Evolutionary conservation across 257 asterid genomes (phyloP), one percentile per base, ranked within the genome.

Genomic region (Craterostigma plantagineum): DNA sequence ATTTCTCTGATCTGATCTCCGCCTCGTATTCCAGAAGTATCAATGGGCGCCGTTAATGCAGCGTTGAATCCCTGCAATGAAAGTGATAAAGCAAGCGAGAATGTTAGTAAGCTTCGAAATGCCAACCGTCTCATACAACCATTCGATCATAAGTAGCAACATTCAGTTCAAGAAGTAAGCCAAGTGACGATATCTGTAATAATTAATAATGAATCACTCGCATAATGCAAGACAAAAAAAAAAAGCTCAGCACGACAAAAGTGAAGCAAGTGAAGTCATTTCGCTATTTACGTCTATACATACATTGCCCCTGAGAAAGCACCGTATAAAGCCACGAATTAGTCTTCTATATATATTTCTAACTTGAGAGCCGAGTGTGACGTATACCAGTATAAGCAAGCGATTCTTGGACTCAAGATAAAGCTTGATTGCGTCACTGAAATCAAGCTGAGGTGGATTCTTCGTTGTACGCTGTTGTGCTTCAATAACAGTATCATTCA

Each of bases 1-100:
- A 87, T 82, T 70, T 73, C 98, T 73, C 68, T 81, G 54, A 87
- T 76, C 65, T 87, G 98, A 72, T 76, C 93, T 37, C 83, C 93
- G 63, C 93, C 65, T 67, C 95, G 2, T 23, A 23, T 70, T 67
- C 84, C 97, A 48, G 87, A 71, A 51, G 69, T 71, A 55, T 79
- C 93, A 35, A 64, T 63, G 34, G 75, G 78, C 66, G 78, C 93
- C 2, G 97, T 87, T 51, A 87, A 71, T 43, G 95, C 56, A 47
- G 81, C 72, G 70, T 79, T 79, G 70, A 87, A 87, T 44, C 98
- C 98, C 98, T 87, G 69, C 50, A 23, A 23, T 23, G 30, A 23
- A 23, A 23, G 30, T 18, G 47, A 51, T 43, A 33, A 35, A 58
- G n/a, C 16, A 50, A 52, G 50, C 42, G 57, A 49, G 52, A 23